Percentiles rank a stretch among this genome's conserved stretches.
Evolutionary conservation across 768 basidiomycete genomes (phyloP).

Genomic region (Pisolithus albus): DNA sequence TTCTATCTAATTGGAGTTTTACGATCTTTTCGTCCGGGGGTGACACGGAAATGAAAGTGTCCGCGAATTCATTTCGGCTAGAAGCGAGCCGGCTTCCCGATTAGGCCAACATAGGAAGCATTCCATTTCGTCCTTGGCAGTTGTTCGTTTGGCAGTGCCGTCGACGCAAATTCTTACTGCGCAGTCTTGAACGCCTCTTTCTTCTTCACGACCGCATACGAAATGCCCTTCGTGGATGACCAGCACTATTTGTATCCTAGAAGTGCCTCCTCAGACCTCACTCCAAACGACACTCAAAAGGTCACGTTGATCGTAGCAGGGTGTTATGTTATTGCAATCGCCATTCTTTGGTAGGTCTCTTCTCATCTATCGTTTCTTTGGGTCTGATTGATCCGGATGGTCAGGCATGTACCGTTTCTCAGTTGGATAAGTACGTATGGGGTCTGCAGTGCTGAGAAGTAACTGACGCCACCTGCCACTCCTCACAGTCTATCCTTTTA

Average conservation of each 20-base stretch:
- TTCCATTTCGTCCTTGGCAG: too few relatives aligned
- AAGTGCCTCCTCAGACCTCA: slow-evolving; percentile 32
- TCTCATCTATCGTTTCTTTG: background rate
- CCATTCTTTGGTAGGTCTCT: slow-evolving; percentile 63
- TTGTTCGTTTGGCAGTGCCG: too few relatives aligned
- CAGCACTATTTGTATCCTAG: slow-evolving; percentile 17
- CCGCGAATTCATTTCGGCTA: too few relatives aligned
- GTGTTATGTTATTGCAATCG: slow-evolving; percentile 66
- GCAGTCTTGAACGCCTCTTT: slow-evolving; percentile 7
- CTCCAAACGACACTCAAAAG: slow-evolving; percentile 66
- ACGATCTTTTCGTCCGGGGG: background rate
- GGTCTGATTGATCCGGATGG: slow-evolving; percentile 1
- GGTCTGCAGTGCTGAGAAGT: slow-evolving; percentile 1
- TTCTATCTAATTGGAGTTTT: background rate
- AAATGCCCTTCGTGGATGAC: slow-evolving; percentile 25
- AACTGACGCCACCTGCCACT: slow-evolving; percentile 5
- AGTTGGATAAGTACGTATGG: slow-evolving; percentile 60
- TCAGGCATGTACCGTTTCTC: slow-evolving; percentile 73
- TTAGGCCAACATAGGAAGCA: too few relatives aligned
- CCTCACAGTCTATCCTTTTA: slow-evolving; percentile 78
- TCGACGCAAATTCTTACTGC: background rate
- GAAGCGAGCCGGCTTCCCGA: too few relatives aligned
- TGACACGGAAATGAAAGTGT: too few relatives aligned
- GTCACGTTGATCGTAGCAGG: slow-evolving; percentile 77
- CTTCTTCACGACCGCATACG: slow-evolving; percentile 16